Base-by-base conservation (phyloP, 2,329 filamentous ascomycete species). In the Pezicula rhizophila region DNA sequence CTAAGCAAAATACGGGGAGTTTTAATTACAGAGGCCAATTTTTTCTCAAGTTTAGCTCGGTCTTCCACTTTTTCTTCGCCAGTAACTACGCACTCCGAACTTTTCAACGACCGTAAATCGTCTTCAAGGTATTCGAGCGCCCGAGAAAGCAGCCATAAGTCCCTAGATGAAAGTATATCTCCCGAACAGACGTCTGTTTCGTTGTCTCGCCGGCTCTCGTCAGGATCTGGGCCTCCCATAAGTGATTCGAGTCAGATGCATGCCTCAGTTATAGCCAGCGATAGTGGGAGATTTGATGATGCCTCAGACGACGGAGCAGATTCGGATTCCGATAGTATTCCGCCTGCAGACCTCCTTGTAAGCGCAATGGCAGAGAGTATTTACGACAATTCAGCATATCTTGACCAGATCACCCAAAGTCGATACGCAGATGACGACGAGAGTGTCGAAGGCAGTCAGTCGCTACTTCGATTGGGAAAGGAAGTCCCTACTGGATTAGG, bases 21-120 rank as follows among this genome's bases (percentile, higher is more conserved):
- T 54, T 64, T 88, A 25, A 80, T 87, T 37, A 84, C 83, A 3
- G 83, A 88, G 56, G 79, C 81, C 15, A 81, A 80, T 42, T 75
- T 81, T 35, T 86, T 87, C 50, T 78, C 81, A 4, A 74, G 74
- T 8, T 65, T 85, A 35, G 76, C 77, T 10, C 74, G 74, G 38
- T 78, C 79, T 4, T 76, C 80, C 2, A 78, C 79, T 2, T 68
- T 79, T 56, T 75, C 76, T 5, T 84, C 82, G 1, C 81, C 84
- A 2, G 66, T 70, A 5, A 70, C 73, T 50, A 71, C 72, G 4
- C 69, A 68, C 43, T 79, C 78, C 6, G 57, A 62, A 42, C 64
- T 73, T 5, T 62, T 67, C 8, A 57, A 67, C 20, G 59, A 63
- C 26, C 65, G 57, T 35, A 61, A 58, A 15, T 55, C 54, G 17